These are phyloP conservation scores for Leucosporidium creatinivorum DNA, from an alignment of 768 basidiomycete species.

Conservation along the genomic window DNA sequence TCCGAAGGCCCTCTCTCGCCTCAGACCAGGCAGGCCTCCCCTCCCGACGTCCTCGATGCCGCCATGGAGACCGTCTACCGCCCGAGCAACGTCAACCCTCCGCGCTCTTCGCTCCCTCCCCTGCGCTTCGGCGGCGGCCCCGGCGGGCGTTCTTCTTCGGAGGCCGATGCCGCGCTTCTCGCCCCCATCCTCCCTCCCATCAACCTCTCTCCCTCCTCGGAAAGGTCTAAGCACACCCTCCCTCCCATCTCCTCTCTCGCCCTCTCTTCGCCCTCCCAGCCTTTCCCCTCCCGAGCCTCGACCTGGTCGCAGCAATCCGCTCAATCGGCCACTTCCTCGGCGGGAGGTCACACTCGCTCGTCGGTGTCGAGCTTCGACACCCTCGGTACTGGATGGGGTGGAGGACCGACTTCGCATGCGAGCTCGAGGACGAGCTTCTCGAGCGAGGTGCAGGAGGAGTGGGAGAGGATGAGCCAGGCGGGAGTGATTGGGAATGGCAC, in stretches of 20 bases:
- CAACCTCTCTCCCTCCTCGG: neutral
- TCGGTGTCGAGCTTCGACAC: neutral
- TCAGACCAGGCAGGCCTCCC: neutral
- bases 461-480: neutral
- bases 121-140: slow-evolving; percentile 3
- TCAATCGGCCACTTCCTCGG: neutral
- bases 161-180: slow-evolving; percentile 28
- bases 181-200: slow-evolving; percentile 10
- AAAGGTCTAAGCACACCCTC: neutral
- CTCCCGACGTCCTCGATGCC: slow-evolving; percentile 24
- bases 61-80: slow-evolving; percentile 25
- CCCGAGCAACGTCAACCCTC: neutral
- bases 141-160: neutral
- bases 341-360: neutral
- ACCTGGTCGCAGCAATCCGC: neutral
- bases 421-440: neutral
- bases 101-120: slow-evolving; percentile 22
- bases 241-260: neutral
- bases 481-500: too few species aligned
- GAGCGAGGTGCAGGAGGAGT: slow-evolving; percentile 9
- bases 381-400: neutral
- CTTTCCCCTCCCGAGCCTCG: neutral
- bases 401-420: neutral
- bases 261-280: neutral
- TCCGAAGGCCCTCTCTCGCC: neutral